phyloP scores from a whole-genome alignment of 352 stramenopile species.

The Blastocystis sp. region DNA sequence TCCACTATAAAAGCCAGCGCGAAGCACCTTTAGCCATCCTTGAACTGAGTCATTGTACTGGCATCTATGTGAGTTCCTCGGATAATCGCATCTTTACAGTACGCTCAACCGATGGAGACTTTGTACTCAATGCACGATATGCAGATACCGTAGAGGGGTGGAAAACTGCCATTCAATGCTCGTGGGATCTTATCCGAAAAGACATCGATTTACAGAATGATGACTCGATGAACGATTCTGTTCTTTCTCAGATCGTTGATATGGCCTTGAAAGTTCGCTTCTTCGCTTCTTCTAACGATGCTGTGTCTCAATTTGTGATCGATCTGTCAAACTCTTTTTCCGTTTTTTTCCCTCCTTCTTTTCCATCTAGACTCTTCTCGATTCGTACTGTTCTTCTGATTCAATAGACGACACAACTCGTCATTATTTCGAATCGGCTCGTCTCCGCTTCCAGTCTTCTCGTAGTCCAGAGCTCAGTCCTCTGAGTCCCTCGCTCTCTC shows the following conservation, averaged over 20 bases:
- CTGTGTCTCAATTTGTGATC: background rate
- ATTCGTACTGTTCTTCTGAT: background rate
- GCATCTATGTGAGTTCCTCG: background rate
- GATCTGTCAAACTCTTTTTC: background rate
- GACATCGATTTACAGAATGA: background rate
- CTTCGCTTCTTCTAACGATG: background rate
- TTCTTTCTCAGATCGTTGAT: background rate
- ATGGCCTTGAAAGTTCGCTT: background rate
- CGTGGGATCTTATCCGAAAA: background rate
- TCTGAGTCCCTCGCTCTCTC: background rate
- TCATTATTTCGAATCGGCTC: background rate
- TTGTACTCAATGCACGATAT: background rate
- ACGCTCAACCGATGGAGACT: background rate
- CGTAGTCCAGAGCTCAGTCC: background rate
- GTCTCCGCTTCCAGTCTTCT: background rate
- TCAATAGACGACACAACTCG: background rate
- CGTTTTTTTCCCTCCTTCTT: background rate
- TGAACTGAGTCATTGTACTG: background rate
- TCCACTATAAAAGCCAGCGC: background rate
- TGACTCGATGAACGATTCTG: background rate
- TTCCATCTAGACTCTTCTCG: background rate
- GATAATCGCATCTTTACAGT: background rate
- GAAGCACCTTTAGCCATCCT: background rate
- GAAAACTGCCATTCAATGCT: slow-evolving; percentile 30
- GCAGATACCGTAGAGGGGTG: background rate